phyloP scores from a whole-genome alignment of 176 grass and related monocot genomes.

The Pontederia crassipes region DNA sequence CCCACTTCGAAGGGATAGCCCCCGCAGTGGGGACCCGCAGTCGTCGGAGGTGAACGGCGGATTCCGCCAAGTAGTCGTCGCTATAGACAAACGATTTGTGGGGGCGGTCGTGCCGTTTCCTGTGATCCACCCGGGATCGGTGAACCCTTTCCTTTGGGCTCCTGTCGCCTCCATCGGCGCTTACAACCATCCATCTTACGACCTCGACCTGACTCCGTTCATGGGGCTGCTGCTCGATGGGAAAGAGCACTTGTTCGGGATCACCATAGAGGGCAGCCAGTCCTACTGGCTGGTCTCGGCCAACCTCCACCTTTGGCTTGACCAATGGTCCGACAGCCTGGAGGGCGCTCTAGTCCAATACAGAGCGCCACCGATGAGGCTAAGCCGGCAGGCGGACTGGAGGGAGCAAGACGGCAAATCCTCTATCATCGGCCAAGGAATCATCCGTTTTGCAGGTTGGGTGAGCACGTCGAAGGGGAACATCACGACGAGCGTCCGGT shows the following conservation, averaged over 20 bases:
- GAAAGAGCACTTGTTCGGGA: background rate
- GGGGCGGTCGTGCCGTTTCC: background rate
- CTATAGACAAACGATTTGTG: background rate
- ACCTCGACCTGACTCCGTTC: constrained; percentile 10
- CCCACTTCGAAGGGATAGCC: background rate
- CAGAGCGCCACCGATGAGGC: background rate
- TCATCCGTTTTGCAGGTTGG: constrained; percentile 1
- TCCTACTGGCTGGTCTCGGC: constrained; percentile 3
- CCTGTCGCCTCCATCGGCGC: constrained; percentile 5
- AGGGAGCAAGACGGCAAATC: constrained; percentile 1
- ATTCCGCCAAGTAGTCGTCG: background rate
- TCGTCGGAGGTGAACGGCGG: background rate
- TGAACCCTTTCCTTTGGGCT: constrained; percentile 15
- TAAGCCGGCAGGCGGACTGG: constrained; percentile 6
- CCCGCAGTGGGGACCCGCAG: background rate
- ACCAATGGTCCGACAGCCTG: constrained; percentile 2
- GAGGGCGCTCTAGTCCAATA: background rate
- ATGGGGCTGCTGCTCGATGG: constrained; percentile 3
- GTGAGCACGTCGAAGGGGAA: constrained; percentile 12
- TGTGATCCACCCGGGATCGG: constrained; percentile 6
- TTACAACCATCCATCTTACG: constrained; percentile 13
- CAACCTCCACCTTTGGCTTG: constrained; percentile 10
- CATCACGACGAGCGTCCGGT: constrained; percentile 5
- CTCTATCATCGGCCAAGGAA: background rate
- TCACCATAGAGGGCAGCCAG: background rate